Base-by-base conservation (phyloP, 1,284 basidiomycete species). In the Leccinum subrobustum region DNA sequence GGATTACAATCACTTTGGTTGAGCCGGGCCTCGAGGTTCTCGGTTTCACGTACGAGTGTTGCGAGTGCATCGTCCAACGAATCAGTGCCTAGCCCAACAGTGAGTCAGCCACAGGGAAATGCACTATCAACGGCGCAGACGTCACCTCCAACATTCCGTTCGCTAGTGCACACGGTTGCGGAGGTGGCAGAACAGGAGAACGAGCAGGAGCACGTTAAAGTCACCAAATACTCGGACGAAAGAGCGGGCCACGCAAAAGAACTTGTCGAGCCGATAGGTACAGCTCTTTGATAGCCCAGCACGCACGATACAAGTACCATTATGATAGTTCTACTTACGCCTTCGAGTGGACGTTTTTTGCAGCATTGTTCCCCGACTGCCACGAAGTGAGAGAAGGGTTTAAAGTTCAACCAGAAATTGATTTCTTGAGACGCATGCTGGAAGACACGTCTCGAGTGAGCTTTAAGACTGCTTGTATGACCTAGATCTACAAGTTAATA, bases 1-100 rank as follows among this genome's bases (percentile, higher is more conserved):
- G 83, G 84, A 18, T 77, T 90, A 62, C 84, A 88, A 12, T 85
- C 87, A 1, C 86, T 90, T 70, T 80, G 83, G 73, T 70, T 80
- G 16, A 73, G 65, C 47, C 74, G 79, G 5, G 65, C 79, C 6
- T 57, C 74, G 5, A 73, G 79, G 18, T 71, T 79, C 54, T 78
- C 81, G 7, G 60, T 68, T 29, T 68, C 73, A 16, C 72, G 74
- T 35, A 55, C 60, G 44, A 75, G 73, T 35, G n/a, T 69, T 31
- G 58, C 57, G 27, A 72, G 72, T 44, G 56, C 63, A 35, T 58
- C 37, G 20, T 61, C 73, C 53, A 64, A 61, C 18, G 72, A 73
- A 44, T 65, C 68, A 11, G 53, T 39, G 20, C 33, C 68, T 29
- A 63, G 67, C n/a, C 54, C 65, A 6, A 63, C 58, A 6, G 37